Base-by-base conservation (phyloP, 768 basidiomycete genomes). In the Neoboletus brunneissimus region DNA sequence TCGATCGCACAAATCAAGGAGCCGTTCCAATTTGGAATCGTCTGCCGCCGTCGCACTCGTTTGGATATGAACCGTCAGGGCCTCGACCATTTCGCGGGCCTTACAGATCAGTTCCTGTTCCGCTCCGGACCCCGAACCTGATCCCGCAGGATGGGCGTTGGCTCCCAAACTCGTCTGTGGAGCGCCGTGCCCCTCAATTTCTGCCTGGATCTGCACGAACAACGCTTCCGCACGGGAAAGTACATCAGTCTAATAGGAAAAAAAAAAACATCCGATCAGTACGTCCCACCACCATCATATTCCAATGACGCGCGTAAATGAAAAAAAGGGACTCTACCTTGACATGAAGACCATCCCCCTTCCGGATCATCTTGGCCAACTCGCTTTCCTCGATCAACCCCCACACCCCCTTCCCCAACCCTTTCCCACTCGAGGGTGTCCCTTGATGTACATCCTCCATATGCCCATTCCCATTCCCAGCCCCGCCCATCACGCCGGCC, bases 341-440 rank as follows among this genome's bases (percentile, higher is more conserved):
- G 81, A 3, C 34, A 20, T 47, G 50, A 5, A 43, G 68, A 70
- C 63, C 73, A 2, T 69, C 68, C 0, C 73, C 78, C 55, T 80
- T 74, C 50, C 84, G 75, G 54, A 91, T 85, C 15, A 83, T 81
- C 69, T 80, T 83, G 4, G 91, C 91, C 29, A 93, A 75, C 70
- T 89, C 86, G 69, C 90, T 91, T 58, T 90, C 88, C 70, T 93
- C 89, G 52, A 92, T 89, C 83, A 92, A 81, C 0, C 82, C 83
- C 91, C 91, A 93, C 13, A 93, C 81, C 1, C 88, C 88, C 63
- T 84, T 91, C 9, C 80, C 79, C 7, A 72, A 62, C 4, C 83
- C 84, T n/a, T 82, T 78, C 5, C 83, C 82, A 56, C 79, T 80
- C 44, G 46, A 3, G 9, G 60, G 62, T 16, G 65, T 61, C 23